phyloP scores from a whole-genome alignment of 352 stramenopile genomes.

The Thraustochytrium sp. region DNA sequence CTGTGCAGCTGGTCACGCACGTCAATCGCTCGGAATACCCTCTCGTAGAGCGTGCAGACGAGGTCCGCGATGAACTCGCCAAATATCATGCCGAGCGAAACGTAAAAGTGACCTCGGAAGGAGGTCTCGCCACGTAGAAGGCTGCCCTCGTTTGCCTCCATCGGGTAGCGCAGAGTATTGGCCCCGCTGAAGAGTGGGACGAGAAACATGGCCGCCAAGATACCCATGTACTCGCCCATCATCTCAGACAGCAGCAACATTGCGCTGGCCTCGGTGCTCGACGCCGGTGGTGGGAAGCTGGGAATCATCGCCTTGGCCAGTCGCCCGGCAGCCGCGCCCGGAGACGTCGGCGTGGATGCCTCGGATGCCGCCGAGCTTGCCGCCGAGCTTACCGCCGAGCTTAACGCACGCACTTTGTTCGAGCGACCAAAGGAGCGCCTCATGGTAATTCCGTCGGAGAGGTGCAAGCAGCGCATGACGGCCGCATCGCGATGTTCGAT shows the following conservation, averaged over 20 bases:
- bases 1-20: too few species aligned
- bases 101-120: too few species aligned
- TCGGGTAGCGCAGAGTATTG: not conserved
- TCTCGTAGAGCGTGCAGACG: not conserved
- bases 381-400: too few species aligned
- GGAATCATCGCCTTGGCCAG: too few species aligned
- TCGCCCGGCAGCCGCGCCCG: too few species aligned
- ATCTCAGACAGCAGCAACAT: not conserved
- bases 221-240: not conserved
- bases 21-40: not conserved
- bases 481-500: not conserved
- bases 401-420: too few species aligned
- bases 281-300: not conserved
- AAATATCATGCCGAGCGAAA: not conserved
- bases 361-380: too few species aligned
- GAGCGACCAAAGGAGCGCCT: too few species aligned
- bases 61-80: not conserved
- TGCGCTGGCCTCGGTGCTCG: not conserved
- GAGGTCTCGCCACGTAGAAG: too few species aligned
- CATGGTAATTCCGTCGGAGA: too few species aligned
- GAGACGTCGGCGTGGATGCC: too few species aligned
- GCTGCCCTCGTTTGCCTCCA: not conserved
- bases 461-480: not conserved
- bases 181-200: not conserved
- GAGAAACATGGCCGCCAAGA: not conserved